Evolutionary conservation across 176 grass and related monocot genomes (phyloP).

Genomic region (Saccharum spontaneum): DNA sequence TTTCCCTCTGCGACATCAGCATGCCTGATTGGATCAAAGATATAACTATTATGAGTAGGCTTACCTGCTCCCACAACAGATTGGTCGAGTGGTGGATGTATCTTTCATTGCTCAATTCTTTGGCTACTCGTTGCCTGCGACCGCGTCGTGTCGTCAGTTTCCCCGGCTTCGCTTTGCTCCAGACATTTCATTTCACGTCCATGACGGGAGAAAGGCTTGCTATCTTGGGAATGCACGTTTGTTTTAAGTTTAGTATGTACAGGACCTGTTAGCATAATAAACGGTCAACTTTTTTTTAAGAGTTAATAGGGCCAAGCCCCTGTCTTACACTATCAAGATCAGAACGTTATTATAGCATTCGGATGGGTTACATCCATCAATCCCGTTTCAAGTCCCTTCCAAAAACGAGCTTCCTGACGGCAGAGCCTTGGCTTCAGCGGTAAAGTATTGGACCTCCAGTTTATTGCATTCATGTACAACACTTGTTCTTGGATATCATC

Average conservation of each 20-base stretch:
- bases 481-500: neutral
- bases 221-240: neutral
- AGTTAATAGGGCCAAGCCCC: neutral
- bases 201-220: neutral
- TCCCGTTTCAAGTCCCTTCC: neutral
- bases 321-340: neutral
- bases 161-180: neutral
- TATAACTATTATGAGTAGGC: neutral
- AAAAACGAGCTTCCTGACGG: neutral
- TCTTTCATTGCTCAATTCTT: constrained; percentile 12
- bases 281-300: neutral
- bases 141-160: neutral
- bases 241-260: neutral
- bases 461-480: neutral
- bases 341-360: neutral
- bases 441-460: neutral
- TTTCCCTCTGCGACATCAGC: constrained; percentile 30
- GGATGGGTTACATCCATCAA: neutral
- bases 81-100: constrained; percentile 23
- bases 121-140: neutral
- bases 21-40: constrained; percentile 27
- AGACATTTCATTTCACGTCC: neutral
- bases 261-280: neutral
- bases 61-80: constrained; percentile 34
- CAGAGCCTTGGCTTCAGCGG: neutral